These are phyloP conservation scores for Botrytis pseudocinerea DNA, from an alignment of 2,329 filamentous ascomycete genomes.

Conservation along the genomic window DNA sequence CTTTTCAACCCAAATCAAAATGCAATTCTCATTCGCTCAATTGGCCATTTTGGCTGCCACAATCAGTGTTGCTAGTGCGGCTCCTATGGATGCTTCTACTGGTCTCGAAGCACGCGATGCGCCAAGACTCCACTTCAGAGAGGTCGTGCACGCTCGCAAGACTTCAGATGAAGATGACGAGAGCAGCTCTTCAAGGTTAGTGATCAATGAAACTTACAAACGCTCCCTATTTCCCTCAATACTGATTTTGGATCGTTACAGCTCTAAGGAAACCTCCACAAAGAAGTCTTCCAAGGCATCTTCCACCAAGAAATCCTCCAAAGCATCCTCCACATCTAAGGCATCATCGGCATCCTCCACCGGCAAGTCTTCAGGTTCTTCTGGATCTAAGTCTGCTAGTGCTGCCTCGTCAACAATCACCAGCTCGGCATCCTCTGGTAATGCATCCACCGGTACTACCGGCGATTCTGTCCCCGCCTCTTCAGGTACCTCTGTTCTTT, in stretches of 20 bases:
- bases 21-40: slow-evolving; percentile 18
- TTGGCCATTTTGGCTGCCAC: slow-evolving; percentile 5
- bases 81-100: neutral
- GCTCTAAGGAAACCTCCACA: neutral
- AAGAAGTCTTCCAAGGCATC: neutral
- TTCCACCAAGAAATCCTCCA: neutral
- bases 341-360: neutral
- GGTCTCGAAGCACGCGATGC: neutral
- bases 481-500: slow-evolving; percentile 45
- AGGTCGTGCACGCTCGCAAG: neutral
- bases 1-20: neutral
- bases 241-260: neutral
- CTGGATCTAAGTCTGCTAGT: neutral
- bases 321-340: neutral
- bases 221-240: neutral
- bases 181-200: neutral
- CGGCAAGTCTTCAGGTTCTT: neutral
- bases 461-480: slow-evolving; percentile 25
- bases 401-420: neutral
- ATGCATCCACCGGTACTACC: neutral
- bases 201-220: neutral
- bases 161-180: slow-evolving; percentile 4
- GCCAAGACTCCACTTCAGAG: neutral
- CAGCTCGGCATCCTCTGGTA: neutral
- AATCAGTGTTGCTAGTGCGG: neutral